Conservation (phyloP, 495 filamentous ascomycete species). For the Penicillium robsamsonii region DNA sequence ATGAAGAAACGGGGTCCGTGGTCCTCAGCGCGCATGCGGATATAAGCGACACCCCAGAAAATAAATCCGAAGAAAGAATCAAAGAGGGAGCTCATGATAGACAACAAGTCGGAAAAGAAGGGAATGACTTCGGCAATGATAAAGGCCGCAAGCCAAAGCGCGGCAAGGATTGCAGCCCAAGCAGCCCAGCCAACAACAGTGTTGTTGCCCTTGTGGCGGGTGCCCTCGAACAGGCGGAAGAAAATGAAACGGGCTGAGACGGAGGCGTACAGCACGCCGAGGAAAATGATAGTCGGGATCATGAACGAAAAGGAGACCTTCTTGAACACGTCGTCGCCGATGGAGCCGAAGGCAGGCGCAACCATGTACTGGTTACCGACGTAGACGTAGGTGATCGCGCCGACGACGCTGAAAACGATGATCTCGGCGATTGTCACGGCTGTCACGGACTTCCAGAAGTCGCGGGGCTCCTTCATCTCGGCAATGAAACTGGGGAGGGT, state of each 20-base stretch:
- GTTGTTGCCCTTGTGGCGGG: conserved; percentile 71
- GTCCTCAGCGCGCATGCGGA: conserved; percentile 74
- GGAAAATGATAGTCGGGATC: conserved; percentile 87
- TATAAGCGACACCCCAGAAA: conserved; percentile 88
- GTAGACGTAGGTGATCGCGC: conserved; percentile 73
- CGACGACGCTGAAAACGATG: conserved; percentile 75
- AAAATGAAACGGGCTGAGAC: conserved; percentile 85
- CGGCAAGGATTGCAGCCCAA: conserved; percentile 72
- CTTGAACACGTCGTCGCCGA: conserved; percentile 68
- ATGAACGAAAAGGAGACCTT: conserved; percentile 88
- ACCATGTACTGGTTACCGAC: conserved; percentile 83
- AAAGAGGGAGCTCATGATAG: conserved; percentile 85
- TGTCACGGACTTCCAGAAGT: conserved; percentile 88
- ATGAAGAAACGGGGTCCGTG: conserved; percentile 60
- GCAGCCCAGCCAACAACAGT: conserved; percentile 77
- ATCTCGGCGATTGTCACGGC: conserved; percentile 83
- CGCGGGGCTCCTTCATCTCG: conserved; percentile 81
- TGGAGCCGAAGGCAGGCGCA: conserved; percentile 76
- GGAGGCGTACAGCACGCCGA: conserved; percentile 84
- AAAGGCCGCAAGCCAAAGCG: conserved; percentile 74
- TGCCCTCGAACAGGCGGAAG: conserved; percentile 77
- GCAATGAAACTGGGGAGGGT: conserved; percentile 89
- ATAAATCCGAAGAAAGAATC: conserved; percentile 94
- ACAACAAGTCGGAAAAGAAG: conserved; percentile 81
- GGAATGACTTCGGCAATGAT: conserved; percentile 87